Base-by-base conservation (phyloP, 768 basidiomycete species). In the Psilocybe cubensis region DNA sequence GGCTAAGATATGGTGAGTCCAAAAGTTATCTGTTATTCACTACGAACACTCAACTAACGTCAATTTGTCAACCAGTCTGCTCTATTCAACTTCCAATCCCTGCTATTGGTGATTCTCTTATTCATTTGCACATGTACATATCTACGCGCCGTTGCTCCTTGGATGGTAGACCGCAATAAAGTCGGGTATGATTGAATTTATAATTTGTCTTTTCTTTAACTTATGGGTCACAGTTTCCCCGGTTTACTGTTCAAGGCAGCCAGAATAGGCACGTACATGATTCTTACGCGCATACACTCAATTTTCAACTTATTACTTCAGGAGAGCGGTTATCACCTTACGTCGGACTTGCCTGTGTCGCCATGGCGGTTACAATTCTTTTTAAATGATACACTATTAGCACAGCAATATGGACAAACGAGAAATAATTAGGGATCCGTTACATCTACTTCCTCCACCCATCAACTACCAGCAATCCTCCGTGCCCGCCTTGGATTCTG, bases 111-210 rank as follows among this genome's bases (percentile, higher is more conserved):
- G 70, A 88, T 98, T 62, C 83, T 98, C 8, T 82, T 99, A 47
- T 80, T 92, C 71, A 94, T 98, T 58, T 99, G 97, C 78, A 98
- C 97, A 56, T 98, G 93, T 78, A 95, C 96, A 3, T 99, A 98
- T 73, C 83, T 96, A 12, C 87, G 97, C 43, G 88, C 92, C 0
- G 88, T 96, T 14, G 88, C 92, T 3, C 97, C 97, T 10, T 83
- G 92, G 23, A 78, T 98, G 4, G 82, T 98, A 11, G 97, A 99
- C 72, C 80, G 91, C 62, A 98, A 98, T 72, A 94, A 95, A 74
- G 83, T 94, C 73, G 96, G 97, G 96, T 96, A 64, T 62, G 83
- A n/a, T 67, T 29, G n/a, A 27, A n/a, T 31, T 24, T 28, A 24
- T 43, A 28, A 6, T 23, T 28, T 14, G 47, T 17, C 33, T 23